These are phyloP conservation scores for Taxillus chinensis DNA, from an alignment of 164 flowering plant genomes.

Conservation along the genomic window DNA sequence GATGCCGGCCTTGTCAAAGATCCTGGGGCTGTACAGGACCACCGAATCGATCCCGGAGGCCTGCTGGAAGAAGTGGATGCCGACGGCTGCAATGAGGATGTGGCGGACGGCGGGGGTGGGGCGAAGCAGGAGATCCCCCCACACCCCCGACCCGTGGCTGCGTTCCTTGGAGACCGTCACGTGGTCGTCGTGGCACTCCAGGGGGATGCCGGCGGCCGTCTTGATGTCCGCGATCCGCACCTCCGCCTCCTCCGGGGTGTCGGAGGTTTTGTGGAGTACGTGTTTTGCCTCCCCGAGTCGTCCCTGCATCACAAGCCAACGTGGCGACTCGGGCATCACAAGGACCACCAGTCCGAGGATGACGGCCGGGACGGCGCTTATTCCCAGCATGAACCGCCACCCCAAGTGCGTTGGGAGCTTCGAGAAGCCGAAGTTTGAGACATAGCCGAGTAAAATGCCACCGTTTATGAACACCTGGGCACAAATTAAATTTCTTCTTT, in stretches of 20 bases:
- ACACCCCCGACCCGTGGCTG: background rate
- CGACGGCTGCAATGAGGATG: conserved; percentile 1
- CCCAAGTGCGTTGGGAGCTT: background rate
- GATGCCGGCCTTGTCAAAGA: conserved; percentile 7
- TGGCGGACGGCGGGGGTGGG: conserved; percentile 1
- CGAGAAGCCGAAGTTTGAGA: background rate
- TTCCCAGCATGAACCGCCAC: conserved; percentile 1
- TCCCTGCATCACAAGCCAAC: conserved; percentile 4
- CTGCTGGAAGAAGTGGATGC: conserved; percentile 2
- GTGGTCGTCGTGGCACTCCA: background rate
- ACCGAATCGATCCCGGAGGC: conserved; percentile 1
- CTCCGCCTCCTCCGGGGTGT: background rate
- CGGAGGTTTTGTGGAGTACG: background rate
- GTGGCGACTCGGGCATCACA: background rate
- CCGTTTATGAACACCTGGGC: conserved; percentile 2
- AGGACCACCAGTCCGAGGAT: background rate
- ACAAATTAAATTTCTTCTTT: background rate
- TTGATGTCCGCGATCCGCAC: background rate
- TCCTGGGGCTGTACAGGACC: conserved; percentile 2
- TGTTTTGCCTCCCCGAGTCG: conserved; percentile 1
- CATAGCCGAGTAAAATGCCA: conserved; percentile 1
- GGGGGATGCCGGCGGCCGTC: background rate
- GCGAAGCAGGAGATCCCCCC: background rate
- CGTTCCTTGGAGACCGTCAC: background rate
- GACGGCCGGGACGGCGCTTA: background rate